Evolutionary conservation across 1,139 yeast species (phyloP), one percentile per base, ranked within the genome.

Genomic region (Debaryomyces robertsiae): DNA sequence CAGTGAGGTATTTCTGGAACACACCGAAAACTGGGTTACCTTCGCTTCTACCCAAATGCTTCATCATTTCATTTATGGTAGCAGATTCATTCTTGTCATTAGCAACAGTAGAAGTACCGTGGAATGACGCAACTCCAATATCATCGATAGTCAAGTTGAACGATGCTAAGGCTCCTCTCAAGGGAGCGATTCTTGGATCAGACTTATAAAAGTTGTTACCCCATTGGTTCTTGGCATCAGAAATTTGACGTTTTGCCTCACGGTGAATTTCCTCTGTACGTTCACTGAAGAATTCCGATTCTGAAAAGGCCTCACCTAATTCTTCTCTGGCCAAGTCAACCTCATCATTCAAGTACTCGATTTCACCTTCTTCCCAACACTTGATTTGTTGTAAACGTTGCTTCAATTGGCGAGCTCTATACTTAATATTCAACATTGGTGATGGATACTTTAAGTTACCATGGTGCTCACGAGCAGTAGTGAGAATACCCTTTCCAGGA

Each of bases 401-500:
- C 58, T 79, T 80, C 61, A 93, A 79, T 75, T 93, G 98, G 69
- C 97, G 82, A 58, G 86, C 77, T 75, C 99, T 88, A 82, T 93
- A 93, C 67, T 85, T 84, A 69, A 93, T 83, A 69, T 90, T 88
- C 73, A 93, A 74, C 70, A 86, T 72, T 49, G 93, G 84, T 50
- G 91, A 74, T 58, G 88, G 82, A 76, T 79, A 85, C 71, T 87
- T 86, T 75, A 85, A 77, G 58, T 79, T 79, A 55, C 91, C 90
- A 56, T 84, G 91, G 61, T 84, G 82, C 73, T 93, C 99, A 63
- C 95, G 86, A 44, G 98, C 98, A 58, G 96, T 88, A 49, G 98
- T 93, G 75, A 93, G 80, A 55, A 93, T 85, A 84, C 99, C 99
- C 75, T 91, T 90, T 67, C 99, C 99, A 70, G 99, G 99, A 63